Percentiles rank a stretch among this genome's conserved stretches.
Conservation (phyloP, 1,284 basidiomycete species). For the Leccinum pachyderme region DNA sequence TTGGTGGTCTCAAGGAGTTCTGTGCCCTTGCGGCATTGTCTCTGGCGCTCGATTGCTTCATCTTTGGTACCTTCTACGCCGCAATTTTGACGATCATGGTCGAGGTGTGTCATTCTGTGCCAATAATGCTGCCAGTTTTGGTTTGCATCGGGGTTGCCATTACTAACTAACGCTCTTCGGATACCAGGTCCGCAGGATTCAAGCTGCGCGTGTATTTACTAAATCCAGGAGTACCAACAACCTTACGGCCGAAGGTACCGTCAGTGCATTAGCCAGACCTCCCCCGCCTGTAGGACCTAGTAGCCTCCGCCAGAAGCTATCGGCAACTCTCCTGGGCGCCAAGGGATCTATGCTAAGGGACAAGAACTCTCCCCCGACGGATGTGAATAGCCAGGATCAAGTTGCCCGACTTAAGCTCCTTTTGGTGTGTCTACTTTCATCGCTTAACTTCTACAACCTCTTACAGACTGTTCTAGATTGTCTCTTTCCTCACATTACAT, state of each 20-base stretch:
- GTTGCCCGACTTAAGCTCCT: conserved; percentile 89
- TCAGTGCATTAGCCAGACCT: conserved; percentile 30
- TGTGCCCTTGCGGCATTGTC: conserved; percentile 91
- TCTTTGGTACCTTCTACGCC: conserved; percentile 89
- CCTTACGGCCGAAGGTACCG: conserved; percentile 30
- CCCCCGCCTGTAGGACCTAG: conserved; percentile 19
- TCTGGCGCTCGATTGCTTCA: conserved; percentile 82
- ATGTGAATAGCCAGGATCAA: conserved; percentile 55
- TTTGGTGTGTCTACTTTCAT: conserved; percentile 49
- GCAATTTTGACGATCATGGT: conserved; percentile 92
- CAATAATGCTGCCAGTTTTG: not conserved
- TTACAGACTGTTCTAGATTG: conserved; percentile 50
- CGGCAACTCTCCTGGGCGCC: conserved; percentile 56
- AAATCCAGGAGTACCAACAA: conserved; percentile 36
- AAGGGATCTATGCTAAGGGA: conserved; percentile 59
- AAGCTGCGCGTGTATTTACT: conserved; percentile 43
- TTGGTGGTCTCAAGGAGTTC: conserved; percentile 91
- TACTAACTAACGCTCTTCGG: conserved; percentile 1
- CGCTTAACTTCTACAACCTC: not conserved
- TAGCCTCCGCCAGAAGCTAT: conserved; percentile 45
- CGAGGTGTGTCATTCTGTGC: conserved; percentile 57
- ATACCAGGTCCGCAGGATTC: conserved; percentile 48
- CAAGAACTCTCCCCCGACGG: conserved; percentile 27
- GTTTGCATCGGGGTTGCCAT: conserved; percentile 18
- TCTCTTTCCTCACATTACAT: conserved; percentile 86